Conservation (phyloP, 306 rosid species). For the Astragalus membranaceus region DNA sequence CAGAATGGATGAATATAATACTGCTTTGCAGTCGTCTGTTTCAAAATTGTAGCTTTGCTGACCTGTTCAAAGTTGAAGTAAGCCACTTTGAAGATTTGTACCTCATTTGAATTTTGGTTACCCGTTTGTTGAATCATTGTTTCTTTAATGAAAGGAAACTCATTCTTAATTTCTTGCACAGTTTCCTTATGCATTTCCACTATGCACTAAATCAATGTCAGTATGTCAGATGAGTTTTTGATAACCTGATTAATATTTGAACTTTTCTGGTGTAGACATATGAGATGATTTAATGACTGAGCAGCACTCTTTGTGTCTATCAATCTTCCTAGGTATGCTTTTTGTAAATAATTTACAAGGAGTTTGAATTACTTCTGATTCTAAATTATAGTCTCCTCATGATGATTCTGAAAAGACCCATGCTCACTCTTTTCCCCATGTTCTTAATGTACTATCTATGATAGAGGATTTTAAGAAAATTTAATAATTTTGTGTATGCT, state of each 20-base stretch:
- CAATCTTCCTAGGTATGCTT: not conserved
- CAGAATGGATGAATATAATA: not conserved
- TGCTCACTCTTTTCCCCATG: not conserved
- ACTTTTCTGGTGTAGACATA: not conserved
- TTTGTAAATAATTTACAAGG: not conserved
- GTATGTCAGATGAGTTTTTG: not conserved
- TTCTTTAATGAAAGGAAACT: not conserved
- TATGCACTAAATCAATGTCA: not conserved
- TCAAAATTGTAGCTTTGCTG: not conserved
- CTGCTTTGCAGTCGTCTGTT: not conserved
- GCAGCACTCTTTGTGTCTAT: not conserved
- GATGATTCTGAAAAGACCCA: not conserved
- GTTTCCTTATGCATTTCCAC: not conserved
- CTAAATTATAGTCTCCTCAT: too few species aligned
- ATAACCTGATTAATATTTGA: not conserved
- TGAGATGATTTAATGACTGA: constrained; percentile 11
- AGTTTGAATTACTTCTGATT: not conserved
- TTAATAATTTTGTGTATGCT: not conserved
- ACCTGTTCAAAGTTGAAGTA: not conserved
- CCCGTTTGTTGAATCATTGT: not conserved
- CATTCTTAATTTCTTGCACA: not conserved
- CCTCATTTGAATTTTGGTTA: not conserved
- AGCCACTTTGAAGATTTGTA: not conserved
- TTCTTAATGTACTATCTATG: not conserved
- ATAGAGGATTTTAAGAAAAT: not conserved